These are phyloP conservation scores for Coniochaeta sp. DNA, from an alignment of 2,329 filamentous ascomycete species.

Conservation along the genomic window DNA sequence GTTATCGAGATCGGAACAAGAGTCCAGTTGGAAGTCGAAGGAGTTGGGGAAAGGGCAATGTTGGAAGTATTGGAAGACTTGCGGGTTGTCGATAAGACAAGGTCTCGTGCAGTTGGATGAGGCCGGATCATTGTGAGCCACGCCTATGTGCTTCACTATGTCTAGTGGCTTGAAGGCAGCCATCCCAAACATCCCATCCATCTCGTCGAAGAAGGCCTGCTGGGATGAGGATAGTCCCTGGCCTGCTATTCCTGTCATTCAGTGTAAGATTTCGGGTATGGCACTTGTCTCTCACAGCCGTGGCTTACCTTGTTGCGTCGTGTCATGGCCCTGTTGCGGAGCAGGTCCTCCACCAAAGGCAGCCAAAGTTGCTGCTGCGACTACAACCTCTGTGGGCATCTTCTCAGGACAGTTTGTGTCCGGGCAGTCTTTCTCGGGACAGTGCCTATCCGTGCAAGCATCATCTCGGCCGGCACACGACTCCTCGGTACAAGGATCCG, in stretches of 20 bases:
- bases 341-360: constrained; percentile 19
- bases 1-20: constrained; percentile 6
- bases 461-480: constrained; percentile 18
- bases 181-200: neutral
- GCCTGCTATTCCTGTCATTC: neutral
- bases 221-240: constrained; percentile 2
- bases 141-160: constrained; percentile 14
- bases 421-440: constrained; percentile 12
- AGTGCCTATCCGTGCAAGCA: constrained; percentile 17
- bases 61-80: constrained; percentile 12
- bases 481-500: constrained; percentile 16
- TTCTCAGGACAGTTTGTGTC: constrained; percentile 5
- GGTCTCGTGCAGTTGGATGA: constrained; percentile 13
- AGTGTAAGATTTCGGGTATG: neutral
- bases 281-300: neutral
- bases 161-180: neutral
- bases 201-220: constrained; percentile 4
- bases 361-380: constrained; percentile 18
- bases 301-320: constrained; percentile 1
- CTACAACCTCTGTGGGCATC: constrained; percentile 15
- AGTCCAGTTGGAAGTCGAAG: constrained; percentile 4
- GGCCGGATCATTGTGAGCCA: constrained; percentile 12
- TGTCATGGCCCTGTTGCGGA: constrained; percentile 5
- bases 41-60: constrained; percentile 15
- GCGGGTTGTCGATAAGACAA: constrained; percentile 15